These are phyloP conservation scores for Zygoascus hellenicus DNA, from an alignment of 1,139 yeast genomes.

Conservation along the genomic window DNA sequence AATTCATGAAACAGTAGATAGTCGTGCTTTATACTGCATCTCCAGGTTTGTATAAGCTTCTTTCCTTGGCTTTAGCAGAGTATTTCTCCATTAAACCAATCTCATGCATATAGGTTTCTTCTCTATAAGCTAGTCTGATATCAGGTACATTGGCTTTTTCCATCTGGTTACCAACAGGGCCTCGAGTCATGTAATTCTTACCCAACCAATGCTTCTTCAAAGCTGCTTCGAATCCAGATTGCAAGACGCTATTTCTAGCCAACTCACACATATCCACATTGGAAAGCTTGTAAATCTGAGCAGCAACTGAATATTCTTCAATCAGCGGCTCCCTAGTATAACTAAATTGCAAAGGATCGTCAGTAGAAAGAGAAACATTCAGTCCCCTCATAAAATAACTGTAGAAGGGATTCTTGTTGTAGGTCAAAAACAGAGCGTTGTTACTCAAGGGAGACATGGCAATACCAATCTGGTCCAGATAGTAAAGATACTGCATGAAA, in stretches of 20 bases:
- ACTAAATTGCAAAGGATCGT: slow-evolving; percentile 92
- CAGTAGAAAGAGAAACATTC: slow-evolving; percentile 86
- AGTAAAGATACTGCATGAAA: slow-evolving; percentile 86
- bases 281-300: slow-evolving; percentile 89
- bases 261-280: slow-evolving; percentile 95
- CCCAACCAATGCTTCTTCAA: slow-evolving; percentile 94
- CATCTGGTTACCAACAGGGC: slow-evolving; percentile 75
- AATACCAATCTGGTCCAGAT: slow-evolving; percentile 88
- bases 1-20: background rate
- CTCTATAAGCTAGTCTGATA: slow-evolving; percentile 73
- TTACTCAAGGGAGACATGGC: slow-evolving; percentile 99
- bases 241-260: slow-evolving; percentile 76
- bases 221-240: slow-evolving; percentile 84
- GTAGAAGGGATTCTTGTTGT: slow-evolving; percentile 91
- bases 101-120: slow-evolving; percentile 76
- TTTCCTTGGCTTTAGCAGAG: slow-evolving; percentile 41
- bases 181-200: slow-evolving; percentile 51
- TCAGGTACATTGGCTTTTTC: slow-evolving; percentile 95
- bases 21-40: background rate
- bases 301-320: slow-evolving; percentile 96
- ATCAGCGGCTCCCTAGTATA: slow-evolving; percentile 97
- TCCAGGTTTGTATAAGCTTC: slow-evolving; percentile 25
- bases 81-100: slow-evolving; percentile 64
- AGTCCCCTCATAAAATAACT: slow-evolving; percentile 86
- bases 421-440: slow-evolving; percentile 90